These are phyloP conservation scores for Eleusine coracana DNA, from an alignment of 176 grass and related monocot genomes.

Conservation along the genomic window DNA sequence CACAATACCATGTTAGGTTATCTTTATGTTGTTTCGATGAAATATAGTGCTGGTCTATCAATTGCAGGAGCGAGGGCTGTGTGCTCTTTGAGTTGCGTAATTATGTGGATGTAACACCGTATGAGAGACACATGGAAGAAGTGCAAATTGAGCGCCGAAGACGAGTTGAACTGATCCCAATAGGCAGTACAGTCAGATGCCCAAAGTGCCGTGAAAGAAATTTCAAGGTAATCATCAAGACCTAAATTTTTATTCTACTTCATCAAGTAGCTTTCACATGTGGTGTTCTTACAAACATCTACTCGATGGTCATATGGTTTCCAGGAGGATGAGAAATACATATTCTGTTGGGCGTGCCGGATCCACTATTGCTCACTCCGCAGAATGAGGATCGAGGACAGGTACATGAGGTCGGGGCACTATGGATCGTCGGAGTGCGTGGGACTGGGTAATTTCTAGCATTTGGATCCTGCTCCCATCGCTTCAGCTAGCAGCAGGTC, in stretches of 20 bases:
- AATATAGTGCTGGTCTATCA: background rate
- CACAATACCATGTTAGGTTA: background rate
- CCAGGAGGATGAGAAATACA: conserved; percentile 46
- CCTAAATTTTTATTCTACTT: background rate
- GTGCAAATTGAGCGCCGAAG: background rate
- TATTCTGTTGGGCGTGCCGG: conserved; percentile 59
- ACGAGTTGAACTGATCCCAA: background rate
- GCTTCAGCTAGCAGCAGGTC: background rate
- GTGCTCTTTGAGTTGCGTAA: conserved; percentile 8
- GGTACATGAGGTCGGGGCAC: background rate
- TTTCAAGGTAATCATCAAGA: conserved; percentile 38
- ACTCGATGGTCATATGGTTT: background rate
- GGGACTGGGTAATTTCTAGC: conserved; percentile 21
- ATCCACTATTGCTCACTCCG: conserved; percentile 40
- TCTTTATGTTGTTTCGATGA: background rate
- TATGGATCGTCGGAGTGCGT: background rate
- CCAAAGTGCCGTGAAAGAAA: conserved; percentile 32
- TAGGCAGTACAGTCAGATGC: conserved; percentile 25
- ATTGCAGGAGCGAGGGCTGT: conserved; percentile 7
- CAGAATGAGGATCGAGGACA: conserved; percentile 22
- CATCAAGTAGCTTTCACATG: background rate
- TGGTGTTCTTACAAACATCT: background rate
- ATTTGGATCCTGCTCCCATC: background rate
- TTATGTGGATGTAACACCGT: background rate
- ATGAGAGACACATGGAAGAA: conserved; percentile 13